Evolutionary conservation across 345 rosid genomes (phyloP).

Genomic region (Boechera retrofracta): DNA sequence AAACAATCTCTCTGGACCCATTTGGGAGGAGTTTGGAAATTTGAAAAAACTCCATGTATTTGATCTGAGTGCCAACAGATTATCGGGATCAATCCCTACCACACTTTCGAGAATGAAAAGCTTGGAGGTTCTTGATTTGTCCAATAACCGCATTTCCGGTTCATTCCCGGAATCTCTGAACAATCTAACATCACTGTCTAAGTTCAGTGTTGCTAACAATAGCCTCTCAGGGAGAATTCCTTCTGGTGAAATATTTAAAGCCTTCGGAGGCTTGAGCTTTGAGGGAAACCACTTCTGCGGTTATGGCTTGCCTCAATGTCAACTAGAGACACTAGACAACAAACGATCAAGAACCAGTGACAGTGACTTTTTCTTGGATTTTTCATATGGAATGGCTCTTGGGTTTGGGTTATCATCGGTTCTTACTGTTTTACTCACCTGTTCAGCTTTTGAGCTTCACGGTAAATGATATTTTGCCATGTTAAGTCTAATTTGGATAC

Average conservation of each 20-base stretch:
- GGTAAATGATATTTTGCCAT: no score
- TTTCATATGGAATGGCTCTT: conserved; percentile 40
- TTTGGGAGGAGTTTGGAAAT: conserved; percentile 57
- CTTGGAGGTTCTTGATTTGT: conserved; percentile 54
- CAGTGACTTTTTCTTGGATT: background rate
- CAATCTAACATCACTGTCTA: conserved; percentile 51
- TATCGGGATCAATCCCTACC: conserved; percentile 52
- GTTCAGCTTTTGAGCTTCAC: background rate
- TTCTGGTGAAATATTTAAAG: conserved; percentile 57
- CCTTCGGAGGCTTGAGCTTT: conserved; percentile 59
- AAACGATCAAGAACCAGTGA: background rate
- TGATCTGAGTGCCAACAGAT: conserved; percentile 40
- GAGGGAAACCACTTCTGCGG: conserved; percentile 70
- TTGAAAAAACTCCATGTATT: conserved; percentile 47
- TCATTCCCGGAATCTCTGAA: conserved; percentile 42
- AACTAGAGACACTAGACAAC: background rate
- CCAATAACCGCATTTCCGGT: conserved; percentile 48
- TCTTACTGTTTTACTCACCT: background rate
- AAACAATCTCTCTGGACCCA: conserved; percentile 46
- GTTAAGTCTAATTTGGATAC: no score
- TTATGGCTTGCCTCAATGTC: conserved; percentile 48
- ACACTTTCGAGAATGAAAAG: conserved; percentile 51
- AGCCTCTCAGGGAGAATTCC: conserved; percentile 57
- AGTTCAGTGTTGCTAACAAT: conserved; percentile 62
- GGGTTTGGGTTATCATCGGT: conserved; percentile 24